Evolutionary conservation across 805 yeast genomes (phyloP).

Genomic region (Kodamaea leandrae): DNA sequence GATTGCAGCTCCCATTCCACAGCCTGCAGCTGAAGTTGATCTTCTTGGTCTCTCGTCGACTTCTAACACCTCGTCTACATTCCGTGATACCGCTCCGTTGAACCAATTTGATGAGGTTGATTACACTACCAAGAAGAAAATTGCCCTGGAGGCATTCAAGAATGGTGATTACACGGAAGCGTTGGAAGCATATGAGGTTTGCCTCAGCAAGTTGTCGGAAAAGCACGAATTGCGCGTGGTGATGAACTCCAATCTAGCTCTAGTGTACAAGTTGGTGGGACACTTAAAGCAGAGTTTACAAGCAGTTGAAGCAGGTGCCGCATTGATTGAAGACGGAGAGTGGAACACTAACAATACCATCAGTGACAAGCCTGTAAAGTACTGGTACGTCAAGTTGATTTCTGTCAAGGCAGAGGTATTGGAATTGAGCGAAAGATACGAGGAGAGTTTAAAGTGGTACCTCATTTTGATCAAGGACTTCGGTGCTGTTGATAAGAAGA

Average conservation of each 20-base stretch:
- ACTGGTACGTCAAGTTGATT: slow-evolving; percentile 71
- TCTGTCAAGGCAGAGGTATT: slow-evolving; percentile 77
- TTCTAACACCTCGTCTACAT: slow-evolving; percentile 1
- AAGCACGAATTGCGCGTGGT: slow-evolving; percentile 66
- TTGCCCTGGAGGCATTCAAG: slow-evolving; percentile 63
- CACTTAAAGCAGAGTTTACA: slow-evolving; percentile 14
- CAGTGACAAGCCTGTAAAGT: slow-evolving; percentile 54
- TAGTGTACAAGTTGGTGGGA: slow-evolving; percentile 15
- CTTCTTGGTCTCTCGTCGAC: slow-evolving; percentile 25
- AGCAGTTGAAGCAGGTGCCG: slow-evolving; percentile 45
- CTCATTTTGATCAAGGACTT: slow-evolving; percentile 54
- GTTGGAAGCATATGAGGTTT: slow-evolving; percentile 52
- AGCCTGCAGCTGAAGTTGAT: slow-evolving; percentile 23
- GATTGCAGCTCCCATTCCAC: background rate
- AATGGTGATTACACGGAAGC: slow-evolving; percentile 83
- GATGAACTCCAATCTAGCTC: slow-evolving; percentile 72
- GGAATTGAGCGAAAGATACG: slow-evolving; percentile 73
- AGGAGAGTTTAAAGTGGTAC: slow-evolving; percentile 62
- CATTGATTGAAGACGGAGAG: slow-evolving; percentile 28
- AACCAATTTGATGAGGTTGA: slow-evolving; percentile 40
- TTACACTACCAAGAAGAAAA: slow-evolving; percentile 48
- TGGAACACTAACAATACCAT: slow-evolving; percentile 30
- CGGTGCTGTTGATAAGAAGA: slow-evolving; percentile 61
- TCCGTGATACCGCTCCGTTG: slow-evolving; percentile 21
- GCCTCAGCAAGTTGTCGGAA: slow-evolving; percentile 51